These are phyloP conservation scores for Trametes cinnabarina DNA, from an alignment of 768 basidiomycete genomes.

Conservation along the genomic window DNA sequence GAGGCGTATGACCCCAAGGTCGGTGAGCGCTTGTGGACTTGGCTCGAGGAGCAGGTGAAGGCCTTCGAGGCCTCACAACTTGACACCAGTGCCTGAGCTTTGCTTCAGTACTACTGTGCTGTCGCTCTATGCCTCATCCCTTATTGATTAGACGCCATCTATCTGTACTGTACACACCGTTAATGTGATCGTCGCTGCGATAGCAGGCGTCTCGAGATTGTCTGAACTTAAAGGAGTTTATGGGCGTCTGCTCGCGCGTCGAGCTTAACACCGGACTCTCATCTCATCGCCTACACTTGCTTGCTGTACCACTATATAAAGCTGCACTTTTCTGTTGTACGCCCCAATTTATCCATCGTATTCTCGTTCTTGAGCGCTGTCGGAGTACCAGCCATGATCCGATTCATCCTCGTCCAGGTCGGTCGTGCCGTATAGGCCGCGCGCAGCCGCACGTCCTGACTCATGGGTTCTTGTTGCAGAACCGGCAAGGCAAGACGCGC, in stretches of 20 bases:
- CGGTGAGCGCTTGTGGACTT: conserved; percentile 24
- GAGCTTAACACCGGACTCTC: no score
- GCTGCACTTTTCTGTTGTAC: no score
- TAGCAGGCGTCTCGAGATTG: no score
- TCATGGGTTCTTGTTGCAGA: conserved; percentile 48
- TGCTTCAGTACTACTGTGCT: no score
- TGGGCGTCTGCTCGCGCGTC: no score
- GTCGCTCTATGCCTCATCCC: no score
- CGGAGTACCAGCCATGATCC: conserved; percentile 62
- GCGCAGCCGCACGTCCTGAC: not conserved
- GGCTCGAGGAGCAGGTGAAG: conserved; percentile 24
- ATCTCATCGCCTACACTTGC: no score
- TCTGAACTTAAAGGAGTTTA: no score
- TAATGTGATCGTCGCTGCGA: not conserved
- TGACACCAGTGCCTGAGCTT: not conserved
- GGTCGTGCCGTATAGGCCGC: conserved; percentile 12
- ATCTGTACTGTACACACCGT: not conserved
- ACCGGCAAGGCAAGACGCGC: conserved; percentile 96
- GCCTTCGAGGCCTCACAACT: conserved; percentile 29
- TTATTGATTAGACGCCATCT: no score
- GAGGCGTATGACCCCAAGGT: conserved; percentile 23
- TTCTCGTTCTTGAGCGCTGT: conserved; percentile 43
- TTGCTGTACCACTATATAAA: not conserved
- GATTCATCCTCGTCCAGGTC: conserved; percentile 96
- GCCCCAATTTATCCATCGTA: no score